phyloP scores from a whole-genome alignment of 495 filamentous ascomycete species.

The Diplogelasinospora grovesii region DNA sequence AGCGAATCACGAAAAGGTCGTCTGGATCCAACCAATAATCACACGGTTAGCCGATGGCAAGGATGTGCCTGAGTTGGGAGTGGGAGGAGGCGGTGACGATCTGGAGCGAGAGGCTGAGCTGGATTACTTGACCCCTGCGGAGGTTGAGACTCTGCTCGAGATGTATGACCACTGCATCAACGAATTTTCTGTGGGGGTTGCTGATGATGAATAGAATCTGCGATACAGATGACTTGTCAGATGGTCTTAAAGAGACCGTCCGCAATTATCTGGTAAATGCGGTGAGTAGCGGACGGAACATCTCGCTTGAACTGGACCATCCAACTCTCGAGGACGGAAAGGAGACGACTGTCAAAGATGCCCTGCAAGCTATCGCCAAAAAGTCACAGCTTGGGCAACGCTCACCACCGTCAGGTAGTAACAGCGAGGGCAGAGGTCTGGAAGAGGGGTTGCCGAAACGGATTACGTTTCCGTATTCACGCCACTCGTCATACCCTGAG shows the following conservation, averaged over 20 bases:
- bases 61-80: constrained; percentile 64
- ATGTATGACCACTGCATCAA: constrained; percentile 21
- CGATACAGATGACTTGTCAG: constrained; percentile 12
- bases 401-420: constrained; percentile 1
- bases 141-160: constrained; percentile 41
- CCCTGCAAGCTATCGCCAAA: constrained; percentile 25
- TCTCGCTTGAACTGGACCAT: constrained; percentile 27
- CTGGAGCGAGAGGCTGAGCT: constrained; percentile 59
- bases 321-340: constrained; percentile 16
- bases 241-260: constrained; percentile 20
- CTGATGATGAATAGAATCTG: constrained; percentile 10
- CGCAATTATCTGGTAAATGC: constrained; percentile 19
- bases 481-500: constrained; percentile 83
- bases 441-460: constrained; percentile 27
- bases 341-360: constrained; percentile 16
- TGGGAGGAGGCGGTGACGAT: constrained; percentile 75
- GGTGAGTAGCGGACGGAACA: constrained; percentile 20
- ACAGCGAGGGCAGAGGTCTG: neutral
- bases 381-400: constrained; percentile 17
- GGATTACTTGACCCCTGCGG: constrained; percentile 43
- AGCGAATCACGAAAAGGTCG: constrained; percentile 48
- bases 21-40: constrained; percentile 77
- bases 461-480: constrained; percentile 74
- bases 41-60: constrained; percentile 44
- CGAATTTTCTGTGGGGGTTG: no score